Base-by-base conservation (phyloP, 495 filamentous ascomycete species). In the Achaetomiella virescens region DNA sequence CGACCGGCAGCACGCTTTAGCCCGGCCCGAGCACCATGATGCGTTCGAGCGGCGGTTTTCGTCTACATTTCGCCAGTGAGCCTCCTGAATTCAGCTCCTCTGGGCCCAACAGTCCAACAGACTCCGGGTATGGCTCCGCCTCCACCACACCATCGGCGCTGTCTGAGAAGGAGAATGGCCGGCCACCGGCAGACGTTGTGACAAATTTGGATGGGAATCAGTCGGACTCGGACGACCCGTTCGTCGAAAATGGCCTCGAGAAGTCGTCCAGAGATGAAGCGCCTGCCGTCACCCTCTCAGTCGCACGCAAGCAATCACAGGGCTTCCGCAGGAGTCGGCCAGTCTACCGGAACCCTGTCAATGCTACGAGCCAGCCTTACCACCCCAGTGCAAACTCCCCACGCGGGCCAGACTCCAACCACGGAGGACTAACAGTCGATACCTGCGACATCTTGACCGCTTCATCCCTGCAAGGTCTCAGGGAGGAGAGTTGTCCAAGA, bases 391-490 rank as follows among this genome's bases (percentile, higher is more conserved):
- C 21, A 44, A 35, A 33, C 61, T 63, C 2, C 51, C 60, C 10
- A 40, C 47, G 0, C 36, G 38, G 2, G 24, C 58, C 12, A 56
- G 46, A n/a, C 45, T 54, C 18, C 61, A 55, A 6, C 59, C 56
- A 35, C 52, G 55, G 15, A 38, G 52, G 21, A 50, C 57, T 62
- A 52, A 66, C n/a, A 57, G 48, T 11, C 35, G 43, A 0, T 65
- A 53, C 2, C 25, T 61, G 6, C 60, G 64, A 6, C 70, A 70
- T 31, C 81, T 78, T 6, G 89, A 95, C 64, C 79, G 89, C 22
- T 95, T 90, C 64, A 83, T 91, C 22, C 79, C 87, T 25, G 64
- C 65, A 22, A 79, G 85, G 40, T 66, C 68, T 18, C 73, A 72
- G 7, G 54, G 51, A 5, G 48, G 61, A 38, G 59, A 73, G 8